Conservation (phyloP, 176 grass and related monocot genomes). For the Phragmites australis region DNA sequence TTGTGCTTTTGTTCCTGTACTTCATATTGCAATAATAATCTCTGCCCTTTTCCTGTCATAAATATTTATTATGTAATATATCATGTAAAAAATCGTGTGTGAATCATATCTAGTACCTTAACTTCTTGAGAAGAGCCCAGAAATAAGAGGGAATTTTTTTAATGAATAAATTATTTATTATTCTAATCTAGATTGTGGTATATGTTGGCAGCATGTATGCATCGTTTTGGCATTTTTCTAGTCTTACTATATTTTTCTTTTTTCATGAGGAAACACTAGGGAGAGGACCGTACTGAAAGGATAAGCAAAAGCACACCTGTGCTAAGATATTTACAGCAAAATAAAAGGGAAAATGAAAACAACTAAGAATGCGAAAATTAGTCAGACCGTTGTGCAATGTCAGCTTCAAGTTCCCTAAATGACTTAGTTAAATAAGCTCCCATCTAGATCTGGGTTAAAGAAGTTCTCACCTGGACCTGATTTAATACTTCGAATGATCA, state of each 20-base stretch:
- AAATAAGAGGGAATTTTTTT: not conserved
- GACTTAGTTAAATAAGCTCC: not conserved
- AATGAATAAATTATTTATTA: not conserved
- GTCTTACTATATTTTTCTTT: not conserved
- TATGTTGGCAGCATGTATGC: not conserved
- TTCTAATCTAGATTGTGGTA: not conserved
- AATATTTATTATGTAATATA: not conserved
- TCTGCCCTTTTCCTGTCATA: not conserved
- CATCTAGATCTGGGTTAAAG: not conserved
- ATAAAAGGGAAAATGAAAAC: not conserved
- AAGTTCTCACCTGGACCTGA: not conserved
- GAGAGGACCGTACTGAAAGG: slow-evolving; percentile 1
- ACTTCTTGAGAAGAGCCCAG: slow-evolving; percentile 8
- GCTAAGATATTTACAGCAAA: not conserved
- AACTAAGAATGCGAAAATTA: not conserved
- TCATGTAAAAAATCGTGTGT: not conserved
- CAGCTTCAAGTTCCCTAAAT: not conserved
- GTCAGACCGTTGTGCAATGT: not conserved
- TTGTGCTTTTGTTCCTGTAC: slow-evolving; percentile 1
- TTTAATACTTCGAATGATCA: not conserved
- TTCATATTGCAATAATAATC: slow-evolving; percentile 10
- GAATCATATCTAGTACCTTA: slow-evolving; percentile 14
- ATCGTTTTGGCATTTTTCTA: not conserved
- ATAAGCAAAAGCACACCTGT: not conserved
- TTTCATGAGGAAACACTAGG: not conserved